phyloP scores from a whole-genome alignment of 345 rosid species.

The Orychophragmus violaceus region DNA sequence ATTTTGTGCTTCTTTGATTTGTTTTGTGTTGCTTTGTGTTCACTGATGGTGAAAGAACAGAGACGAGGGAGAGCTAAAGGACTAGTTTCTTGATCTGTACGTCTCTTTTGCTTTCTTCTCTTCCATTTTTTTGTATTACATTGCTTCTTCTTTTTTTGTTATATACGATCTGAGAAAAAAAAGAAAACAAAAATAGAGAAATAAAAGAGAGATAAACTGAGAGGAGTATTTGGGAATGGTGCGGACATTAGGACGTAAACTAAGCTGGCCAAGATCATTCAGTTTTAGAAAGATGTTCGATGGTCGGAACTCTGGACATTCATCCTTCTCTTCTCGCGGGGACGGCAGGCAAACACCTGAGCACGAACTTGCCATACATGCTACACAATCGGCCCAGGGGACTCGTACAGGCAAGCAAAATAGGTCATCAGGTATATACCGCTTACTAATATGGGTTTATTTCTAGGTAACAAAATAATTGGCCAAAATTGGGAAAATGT shows the following conservation, averaged over 20 bases:
- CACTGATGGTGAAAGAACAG: conserved; percentile 21
- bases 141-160: not conserved
- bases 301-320: conserved; percentile 30
- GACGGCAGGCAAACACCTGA: conserved; percentile 30
- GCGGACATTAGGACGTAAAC: conserved; percentile 46
- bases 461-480: not conserved
- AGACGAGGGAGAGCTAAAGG: conserved; percentile 6
- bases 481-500: too few relatives aligned
- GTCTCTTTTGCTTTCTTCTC: conserved; percentile 23
- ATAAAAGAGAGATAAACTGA: conserved; percentile 1
- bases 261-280: conserved; percentile 49
- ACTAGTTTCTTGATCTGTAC: conserved; percentile 2
- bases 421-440: conserved; percentile 1
- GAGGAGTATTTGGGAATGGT: conserved; percentile 46
- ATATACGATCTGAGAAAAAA: not conserved
- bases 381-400: not conserved
- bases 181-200: too few relatives aligned
- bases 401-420: conserved; percentile 11
- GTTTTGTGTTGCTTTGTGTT: not conserved
- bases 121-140: conserved; percentile 13
- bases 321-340: conserved; percentile 32
- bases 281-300: conserved; percentile 45
- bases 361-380: not conserved
- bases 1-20: not conserved
- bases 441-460: not conserved